Conservation (phyloP, 1,284 basidiomycete genomes). For the Tylopilus sp. region DNA sequence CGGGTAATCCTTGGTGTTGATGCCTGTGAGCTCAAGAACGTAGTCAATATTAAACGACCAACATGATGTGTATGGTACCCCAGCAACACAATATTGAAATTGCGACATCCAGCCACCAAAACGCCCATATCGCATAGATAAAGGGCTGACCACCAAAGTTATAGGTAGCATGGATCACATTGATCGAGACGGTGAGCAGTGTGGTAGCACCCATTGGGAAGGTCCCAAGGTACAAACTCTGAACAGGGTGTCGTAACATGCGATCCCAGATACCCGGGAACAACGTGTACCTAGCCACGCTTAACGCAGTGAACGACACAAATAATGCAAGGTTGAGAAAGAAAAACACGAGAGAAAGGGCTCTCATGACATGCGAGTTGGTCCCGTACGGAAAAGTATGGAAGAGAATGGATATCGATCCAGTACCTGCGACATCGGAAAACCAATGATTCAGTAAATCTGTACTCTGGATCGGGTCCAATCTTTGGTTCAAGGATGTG, state of each 20-base stretch:
- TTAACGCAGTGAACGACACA: constrained; percentile 60
- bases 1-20: constrained; percentile 61
- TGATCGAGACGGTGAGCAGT: constrained; percentile 64
- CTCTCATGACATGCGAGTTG: constrained; percentile 51
- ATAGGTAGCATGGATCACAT: constrained; percentile 55
- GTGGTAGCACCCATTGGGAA: constrained; percentile 81
- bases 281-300: constrained; percentile 62
- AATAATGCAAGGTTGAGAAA: constrained; percentile 77
- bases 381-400: constrained; percentile 64
- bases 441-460: constrained; percentile 7
- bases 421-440: constrained; percentile 57
- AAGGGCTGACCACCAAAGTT: constrained; percentile 66
- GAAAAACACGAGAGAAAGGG: constrained; percentile 67
- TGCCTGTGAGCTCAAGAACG: constrained; percentile 15
- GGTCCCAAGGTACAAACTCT: constrained; percentile 76
- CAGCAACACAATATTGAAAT: constrained; percentile 71
- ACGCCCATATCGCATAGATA: constrained; percentile 68
- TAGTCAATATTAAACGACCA: constrained; percentile 30
- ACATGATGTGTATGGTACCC: constrained; percentile 77
- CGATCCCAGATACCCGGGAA: constrained; percentile 68
- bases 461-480: neutral
- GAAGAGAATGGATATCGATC: constrained; percentile 65
- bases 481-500: neutral
- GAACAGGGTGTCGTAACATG: constrained; percentile 69
- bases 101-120: constrained; percentile 81